Percentiles rank a stretch among this genome's conserved stretches.
Conservation (phyloP, 306 rosid species). For the Castanea crenata region DNA sequence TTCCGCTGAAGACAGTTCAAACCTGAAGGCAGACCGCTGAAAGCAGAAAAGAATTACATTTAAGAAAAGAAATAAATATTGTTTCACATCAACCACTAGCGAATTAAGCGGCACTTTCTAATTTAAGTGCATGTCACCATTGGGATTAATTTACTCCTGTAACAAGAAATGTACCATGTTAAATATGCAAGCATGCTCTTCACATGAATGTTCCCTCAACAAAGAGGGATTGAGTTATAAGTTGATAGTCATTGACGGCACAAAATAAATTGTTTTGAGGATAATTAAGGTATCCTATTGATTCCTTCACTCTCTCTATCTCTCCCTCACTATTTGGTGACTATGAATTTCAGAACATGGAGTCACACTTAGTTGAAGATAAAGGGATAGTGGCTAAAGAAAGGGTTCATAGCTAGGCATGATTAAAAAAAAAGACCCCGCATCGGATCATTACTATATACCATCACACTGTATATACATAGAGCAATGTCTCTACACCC, state of each 20-base stretch:
- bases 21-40: conserved; percentile 65
- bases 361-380: too few relatives aligned
- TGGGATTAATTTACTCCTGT: not conserved
- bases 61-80: not conserved
- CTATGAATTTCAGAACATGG: too few relatives aligned
- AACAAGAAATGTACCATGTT: not conserved
- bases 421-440: too few relatives aligned
- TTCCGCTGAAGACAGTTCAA: conserved; percentile 66
- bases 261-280: not conserved
- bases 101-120: not conserved
- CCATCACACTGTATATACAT: too few relatives aligned
- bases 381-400: too few relatives aligned
- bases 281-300: not conserved
- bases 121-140: not conserved
- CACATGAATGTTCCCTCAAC: not conserved
- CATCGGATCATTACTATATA: too few relatives aligned
- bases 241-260: not conserved
- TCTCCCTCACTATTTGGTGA: not conserved
- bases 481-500: too few relatives aligned
- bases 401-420: too few relatives aligned
- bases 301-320: not conserved
- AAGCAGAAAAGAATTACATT: conserved; percentile 20
- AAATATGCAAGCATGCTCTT: not conserved
- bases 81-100: not conserved
- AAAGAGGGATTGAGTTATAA: not conserved